Conservation (phyloP, 257 asterid genomes). For the Anisodus acutangulus region DNA sequence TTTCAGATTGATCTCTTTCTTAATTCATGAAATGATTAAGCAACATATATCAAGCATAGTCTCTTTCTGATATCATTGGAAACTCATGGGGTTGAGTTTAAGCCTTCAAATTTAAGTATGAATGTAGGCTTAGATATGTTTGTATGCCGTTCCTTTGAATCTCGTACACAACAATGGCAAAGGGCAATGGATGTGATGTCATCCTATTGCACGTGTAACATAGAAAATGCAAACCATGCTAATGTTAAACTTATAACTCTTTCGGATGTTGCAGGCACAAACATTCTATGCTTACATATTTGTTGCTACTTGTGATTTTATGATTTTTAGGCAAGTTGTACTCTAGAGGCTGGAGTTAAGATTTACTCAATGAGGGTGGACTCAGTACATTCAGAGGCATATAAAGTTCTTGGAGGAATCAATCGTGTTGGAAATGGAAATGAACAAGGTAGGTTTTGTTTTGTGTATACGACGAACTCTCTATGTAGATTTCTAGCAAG, state of each 20-base stretch:
- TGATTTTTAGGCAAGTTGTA: constrained; percentile 83
- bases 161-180: background rate
- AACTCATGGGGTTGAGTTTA: no score
- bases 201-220: background rate
- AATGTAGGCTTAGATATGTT: background rate
- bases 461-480: background rate
- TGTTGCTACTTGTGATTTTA: constrained; percentile 8
- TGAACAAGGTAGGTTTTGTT: constrained; percentile 58
- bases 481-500: background rate
- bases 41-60: background rate
- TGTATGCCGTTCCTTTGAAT: background rate
- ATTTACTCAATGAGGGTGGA: constrained; percentile 97
- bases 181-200: background rate
- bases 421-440: constrained; percentile 88
- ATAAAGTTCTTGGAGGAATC: constrained; percentile 96
- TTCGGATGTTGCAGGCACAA: constrained; percentile 6
- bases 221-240: background rate
- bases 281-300: background rate
- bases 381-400: constrained; percentile 93
- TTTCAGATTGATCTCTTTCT: background rate
- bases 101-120: background rate
- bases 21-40: background rate
- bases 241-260: background rate
- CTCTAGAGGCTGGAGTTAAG: constrained; percentile 99
- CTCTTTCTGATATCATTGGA: background rate